These are phyloP conservation scores for Neopestalotiopsis rosae DNA, from an alignment of 2,329 filamentous ascomycete genomes.

Conservation along the genomic window DNA sequence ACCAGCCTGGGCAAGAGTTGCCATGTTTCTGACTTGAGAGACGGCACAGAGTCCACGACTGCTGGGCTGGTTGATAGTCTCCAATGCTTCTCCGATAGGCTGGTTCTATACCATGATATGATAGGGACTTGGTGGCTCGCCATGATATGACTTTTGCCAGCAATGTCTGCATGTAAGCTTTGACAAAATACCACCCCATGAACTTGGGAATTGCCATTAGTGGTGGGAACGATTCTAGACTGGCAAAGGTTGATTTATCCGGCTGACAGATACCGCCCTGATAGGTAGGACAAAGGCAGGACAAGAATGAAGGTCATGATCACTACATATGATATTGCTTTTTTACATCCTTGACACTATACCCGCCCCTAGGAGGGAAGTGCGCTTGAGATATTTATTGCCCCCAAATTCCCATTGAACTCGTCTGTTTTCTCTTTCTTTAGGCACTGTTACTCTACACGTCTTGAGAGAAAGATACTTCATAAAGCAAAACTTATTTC, in stretches of 20 bases:
- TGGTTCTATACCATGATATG: background rate
- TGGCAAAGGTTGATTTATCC: background rate
- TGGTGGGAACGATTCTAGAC: background rate
- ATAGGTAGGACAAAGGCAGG: background rate
- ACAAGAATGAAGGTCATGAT: background rate
- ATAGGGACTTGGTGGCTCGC: background rate
- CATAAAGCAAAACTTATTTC: background rate
- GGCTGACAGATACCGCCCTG: background rate
- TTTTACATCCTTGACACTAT: constrained; percentile 1
- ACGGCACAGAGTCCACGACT: background rate
- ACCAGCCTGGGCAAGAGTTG: background rate
- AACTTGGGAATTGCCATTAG: background rate
- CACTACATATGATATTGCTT: background rate
- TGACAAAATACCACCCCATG: background rate
- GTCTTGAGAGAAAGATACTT: background rate
- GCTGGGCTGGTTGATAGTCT: background rate
- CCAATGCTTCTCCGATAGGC: background rate
- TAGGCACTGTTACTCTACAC: background rate
- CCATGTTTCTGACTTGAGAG: background rate
- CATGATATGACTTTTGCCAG: background rate
- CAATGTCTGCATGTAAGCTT: background rate
- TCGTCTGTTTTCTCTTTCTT: background rate
- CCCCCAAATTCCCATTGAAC: background rate
- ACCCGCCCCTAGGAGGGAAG: background rate
- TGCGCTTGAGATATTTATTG: background rate